Conservation (phyloP, 768 basidiomycete species). For the Kwoniella sp. region DNA sequence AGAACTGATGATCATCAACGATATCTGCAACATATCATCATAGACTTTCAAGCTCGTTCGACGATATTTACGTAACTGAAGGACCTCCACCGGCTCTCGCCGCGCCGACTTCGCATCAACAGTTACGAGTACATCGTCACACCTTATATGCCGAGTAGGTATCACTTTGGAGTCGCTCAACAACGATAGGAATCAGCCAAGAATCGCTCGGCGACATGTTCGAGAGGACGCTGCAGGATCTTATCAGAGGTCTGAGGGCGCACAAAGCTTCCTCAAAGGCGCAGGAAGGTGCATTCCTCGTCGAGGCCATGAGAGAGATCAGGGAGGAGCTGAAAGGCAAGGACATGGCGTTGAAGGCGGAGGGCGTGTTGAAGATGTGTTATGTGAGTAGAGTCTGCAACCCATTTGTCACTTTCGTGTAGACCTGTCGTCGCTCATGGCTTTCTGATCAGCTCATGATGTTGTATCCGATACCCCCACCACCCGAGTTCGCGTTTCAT, state of each 20-base stretch:
- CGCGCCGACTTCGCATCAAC: no score
- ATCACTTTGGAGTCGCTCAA: no score
- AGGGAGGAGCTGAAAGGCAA: conserved; percentile 81
- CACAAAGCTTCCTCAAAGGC: conserved; percentile 92
- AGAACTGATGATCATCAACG: no score
- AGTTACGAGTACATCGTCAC: no score
- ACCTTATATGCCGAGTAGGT: no score
- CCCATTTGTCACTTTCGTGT: neutral
- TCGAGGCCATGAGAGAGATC: conserved; percentile 64
- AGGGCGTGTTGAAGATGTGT: conserved; percentile 87
- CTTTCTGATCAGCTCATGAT: conserved; percentile 74
- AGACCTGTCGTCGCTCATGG: conserved; percentile 11
- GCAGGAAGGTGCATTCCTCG: conserved; percentile 65
- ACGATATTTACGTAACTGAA: no score
- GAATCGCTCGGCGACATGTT: conserved; percentile 61
- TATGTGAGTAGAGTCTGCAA: conserved; percentile 78
- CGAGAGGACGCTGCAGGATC: conserved; percentile 92
- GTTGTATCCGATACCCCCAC: conserved; percentile 79
- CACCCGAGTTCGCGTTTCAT: conserved; percentile 90
- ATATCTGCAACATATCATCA: no score
- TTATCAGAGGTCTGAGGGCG: conserved; percentile 88
- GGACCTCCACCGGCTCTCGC: no score
- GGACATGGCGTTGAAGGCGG: conserved; percentile 96
- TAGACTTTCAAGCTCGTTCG: no score
- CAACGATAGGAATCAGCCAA: no score